Conservation (phyloP, 2,329 filamentous ascomycete genomes). For the Aspergillus neotritici region DNA sequence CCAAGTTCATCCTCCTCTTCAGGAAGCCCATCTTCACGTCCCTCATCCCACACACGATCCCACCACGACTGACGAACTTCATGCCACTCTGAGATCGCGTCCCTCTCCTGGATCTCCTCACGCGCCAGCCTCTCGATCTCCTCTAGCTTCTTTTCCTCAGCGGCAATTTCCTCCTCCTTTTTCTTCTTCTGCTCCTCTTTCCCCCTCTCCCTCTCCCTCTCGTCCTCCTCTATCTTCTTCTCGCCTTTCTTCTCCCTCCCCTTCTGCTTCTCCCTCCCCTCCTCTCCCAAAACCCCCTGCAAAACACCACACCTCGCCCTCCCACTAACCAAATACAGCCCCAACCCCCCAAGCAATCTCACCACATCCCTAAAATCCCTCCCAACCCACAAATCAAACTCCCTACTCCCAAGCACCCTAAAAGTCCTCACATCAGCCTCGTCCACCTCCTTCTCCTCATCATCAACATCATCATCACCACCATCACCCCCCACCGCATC, state of each 20-base stretch:
- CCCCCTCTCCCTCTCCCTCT: too few relatives aligned
- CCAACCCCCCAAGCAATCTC: slow-evolving; percentile 16
- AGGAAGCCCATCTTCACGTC: too few relatives aligned
- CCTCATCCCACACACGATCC: slow-evolving; percentile 21
- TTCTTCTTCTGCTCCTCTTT: slow-evolving; percentile 4
- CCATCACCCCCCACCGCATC: too few relatives aligned
- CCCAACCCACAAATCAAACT: slow-evolving; percentile 24
- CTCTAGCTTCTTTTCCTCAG: slow-evolving; percentile 11
- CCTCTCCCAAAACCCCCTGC: slow-evolving; percentile 17
- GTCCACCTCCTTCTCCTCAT: slow-evolving; percentile 6
- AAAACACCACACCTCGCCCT: slow-evolving; percentile 19
- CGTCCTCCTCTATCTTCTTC: slow-evolving; percentile 9
- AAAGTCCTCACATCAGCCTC: slow-evolving; percentile 16
- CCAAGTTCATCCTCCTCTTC: too few relatives aligned
- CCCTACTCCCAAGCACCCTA: slow-evolving; percentile 20
- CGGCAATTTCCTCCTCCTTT: slow-evolving; percentile 5
- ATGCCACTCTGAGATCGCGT: slow-evolving; percentile 11
- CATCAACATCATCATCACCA: too few relatives aligned
- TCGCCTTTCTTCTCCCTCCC: slow-evolving; percentile 5
- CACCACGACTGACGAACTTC: slow-evolving; percentile 16
- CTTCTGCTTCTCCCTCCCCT: too few relatives aligned
- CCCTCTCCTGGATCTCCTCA: slow-evolving; percentile 9
- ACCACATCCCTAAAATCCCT: slow-evolving; percentile 17
- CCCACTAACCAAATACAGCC: slow-evolving; percentile 26
- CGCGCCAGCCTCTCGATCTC: slow-evolving; percentile 5